Percentiles rank a stretch among this genome's conserved stretches.
These are phyloP conservation scores for Elsinoe arachidis DNA, from an alignment of 2,329 filamentous ascomycete genomes.

Conservation along the genomic window DNA sequence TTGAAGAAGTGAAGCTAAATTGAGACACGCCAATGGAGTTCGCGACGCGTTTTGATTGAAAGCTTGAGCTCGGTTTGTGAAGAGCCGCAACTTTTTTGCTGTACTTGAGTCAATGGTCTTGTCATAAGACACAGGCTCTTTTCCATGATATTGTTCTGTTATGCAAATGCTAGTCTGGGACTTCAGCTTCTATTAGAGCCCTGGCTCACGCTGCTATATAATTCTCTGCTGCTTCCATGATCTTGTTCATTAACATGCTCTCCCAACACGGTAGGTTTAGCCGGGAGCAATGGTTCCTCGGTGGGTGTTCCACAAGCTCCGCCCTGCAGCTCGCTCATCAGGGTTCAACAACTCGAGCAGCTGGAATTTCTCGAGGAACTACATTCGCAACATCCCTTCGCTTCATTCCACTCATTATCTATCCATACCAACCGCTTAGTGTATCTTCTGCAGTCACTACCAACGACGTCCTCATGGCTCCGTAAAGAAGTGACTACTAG, in stretches of 20 bases:
- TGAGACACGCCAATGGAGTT: neutral
- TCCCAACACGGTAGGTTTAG: neutral
- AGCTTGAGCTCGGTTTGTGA: conserved; percentile 2
- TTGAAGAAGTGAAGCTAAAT: conserved; percentile 1
- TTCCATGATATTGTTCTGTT: no score
- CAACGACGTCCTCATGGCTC: neutral
- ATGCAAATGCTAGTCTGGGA: no score
- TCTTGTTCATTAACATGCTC: neutral
- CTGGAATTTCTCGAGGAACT: neutral
- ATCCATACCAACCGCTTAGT: neutral
- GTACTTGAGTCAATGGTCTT: neutral
- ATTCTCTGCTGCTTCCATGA: neutral
- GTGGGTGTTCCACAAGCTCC: neutral
- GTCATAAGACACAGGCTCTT: neutral
- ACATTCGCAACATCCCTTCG: neutral
- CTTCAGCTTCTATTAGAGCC: no score
- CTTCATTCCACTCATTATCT: neutral
- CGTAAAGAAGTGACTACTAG: neutral
- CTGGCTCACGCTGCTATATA: no score
- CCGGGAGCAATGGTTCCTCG: neutral
- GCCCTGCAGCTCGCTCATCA: neutral
- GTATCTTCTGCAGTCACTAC: no score
- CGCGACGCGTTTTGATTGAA: conserved; percentile 1
- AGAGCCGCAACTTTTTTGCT: conserved; percentile 1
- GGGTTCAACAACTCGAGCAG: neutral